These are phyloP conservation scores for Lactarius deliciosus DNA, from an alignment of 768 basidiomycete species.

Conservation along the genomic window DNA sequence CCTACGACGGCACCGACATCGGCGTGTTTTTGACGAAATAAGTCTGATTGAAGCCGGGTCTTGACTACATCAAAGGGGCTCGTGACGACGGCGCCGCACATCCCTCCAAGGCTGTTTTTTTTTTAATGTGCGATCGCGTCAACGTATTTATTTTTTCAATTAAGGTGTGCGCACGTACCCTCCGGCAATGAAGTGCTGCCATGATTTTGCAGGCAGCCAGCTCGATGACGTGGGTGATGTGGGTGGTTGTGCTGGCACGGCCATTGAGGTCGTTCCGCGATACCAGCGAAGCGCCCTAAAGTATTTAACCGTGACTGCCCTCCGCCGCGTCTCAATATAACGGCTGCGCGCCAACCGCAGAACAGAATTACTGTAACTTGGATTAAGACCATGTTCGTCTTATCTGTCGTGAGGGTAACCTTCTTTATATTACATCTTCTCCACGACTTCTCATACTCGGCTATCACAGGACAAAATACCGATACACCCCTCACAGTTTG, in stretches of 20 bases:
- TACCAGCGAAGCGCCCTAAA: neutral
- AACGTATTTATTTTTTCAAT: neutral
- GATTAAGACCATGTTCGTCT: slow-evolving; percentile 34
- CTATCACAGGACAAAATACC: slow-evolving; percentile 80
- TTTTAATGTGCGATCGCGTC: neutral
- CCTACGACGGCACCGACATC: slow-evolving; percentile 34
- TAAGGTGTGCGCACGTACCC: slow-evolving; percentile 53
- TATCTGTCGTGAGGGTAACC: slow-evolving; percentile 39
- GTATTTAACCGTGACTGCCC: too few relatives aligned
- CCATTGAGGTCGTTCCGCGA: slow-evolving; percentile 25
- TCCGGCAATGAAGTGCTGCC: slow-evolving; percentile 83
- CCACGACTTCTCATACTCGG: neutral
- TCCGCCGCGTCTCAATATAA: too few relatives aligned
- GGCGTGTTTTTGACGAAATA: slow-evolving; percentile 58
- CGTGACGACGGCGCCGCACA: slow-evolving; percentile 96
- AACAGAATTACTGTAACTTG: neutral
- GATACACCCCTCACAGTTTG: slow-evolving; percentile 86
- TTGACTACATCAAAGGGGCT: slow-evolving; percentile 99
- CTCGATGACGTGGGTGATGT: slow-evolving; percentile 31
- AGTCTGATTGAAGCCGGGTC: slow-evolving; percentile 90
- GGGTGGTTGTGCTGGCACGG: slow-evolving; percentile 30
- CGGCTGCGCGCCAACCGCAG: neutral
- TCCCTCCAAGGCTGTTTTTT: slow-evolving; percentile 76
- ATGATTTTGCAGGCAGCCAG: slow-evolving; percentile 70
- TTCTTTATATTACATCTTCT: neutral